Evolutionary conservation across 371 early-diverging fungal species (phyloP), one percentile per base, ranked within the genome.

Genomic region (Mucor piriformis): DNA sequence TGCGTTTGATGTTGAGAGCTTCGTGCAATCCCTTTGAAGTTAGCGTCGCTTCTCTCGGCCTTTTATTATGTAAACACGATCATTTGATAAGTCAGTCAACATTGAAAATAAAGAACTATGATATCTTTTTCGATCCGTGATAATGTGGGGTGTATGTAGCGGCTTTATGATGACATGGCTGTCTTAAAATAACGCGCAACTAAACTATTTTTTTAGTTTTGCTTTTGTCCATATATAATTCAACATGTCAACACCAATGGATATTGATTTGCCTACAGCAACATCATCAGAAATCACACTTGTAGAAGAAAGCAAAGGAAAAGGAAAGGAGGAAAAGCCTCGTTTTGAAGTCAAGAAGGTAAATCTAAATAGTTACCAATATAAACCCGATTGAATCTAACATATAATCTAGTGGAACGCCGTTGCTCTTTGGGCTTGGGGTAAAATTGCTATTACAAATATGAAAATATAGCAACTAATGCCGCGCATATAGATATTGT

Each of bases 351-450:
- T 97, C 57, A 97, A 97, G 76, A 95, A 95, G 90, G 95, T 94
- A 82, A 20, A 52, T 51, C 42, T 29, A 34, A 34, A 50, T 47
- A 48, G 35, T 20, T 12, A 46, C 15, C 13, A 42, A 46, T 46
- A 4, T 6, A 47, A 21, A 15, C 24, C 21, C 11, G 7, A 13
- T 3, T 8, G 6, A 46, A 11, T 46, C 46, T 12, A 24, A 24
- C 12, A 13, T 24, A 32, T 34, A 11, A 56, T 54, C 15, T 51
- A 95, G 95, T 98, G 98, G 98, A 95, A 95, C 69, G 97, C 97
- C 3, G 97, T 98, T 15, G 96, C 98, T 35, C 82, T 98, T 38
- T 98, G 98, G 98, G 92, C 96, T 43, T 97, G 98, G 98, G 95
- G 95, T 93, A 79, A 37, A 47, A 37, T 8, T 13, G 42, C 6